Conservation (phyloP, 2,329 filamentous ascomycete genomes). For the Sarocladium kiliense region DNA sequence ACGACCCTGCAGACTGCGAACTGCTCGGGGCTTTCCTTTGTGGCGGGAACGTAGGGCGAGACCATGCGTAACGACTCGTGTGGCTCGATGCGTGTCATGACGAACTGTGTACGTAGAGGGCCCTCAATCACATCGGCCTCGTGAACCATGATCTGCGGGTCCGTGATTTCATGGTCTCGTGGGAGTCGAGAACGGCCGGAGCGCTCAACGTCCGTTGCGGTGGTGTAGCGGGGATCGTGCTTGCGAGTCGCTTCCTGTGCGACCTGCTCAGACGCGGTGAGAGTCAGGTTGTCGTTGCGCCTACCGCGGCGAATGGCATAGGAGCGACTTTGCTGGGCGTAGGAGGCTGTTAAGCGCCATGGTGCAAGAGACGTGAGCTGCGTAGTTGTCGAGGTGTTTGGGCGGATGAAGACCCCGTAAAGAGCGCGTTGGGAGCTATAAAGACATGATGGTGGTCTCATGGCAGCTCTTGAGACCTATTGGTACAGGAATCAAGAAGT, state of each 20-base stretch:
- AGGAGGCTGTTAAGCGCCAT: constrained; percentile 4
- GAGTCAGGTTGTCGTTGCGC: constrained; percentile 12
- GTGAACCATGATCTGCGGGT: constrained; percentile 36
- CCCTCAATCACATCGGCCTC: constrained; percentile 32
- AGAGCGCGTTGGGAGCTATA: constrained; percentile 42
- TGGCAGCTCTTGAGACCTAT: constrained; percentile 16
- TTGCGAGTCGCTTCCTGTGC: constrained; percentile 16
- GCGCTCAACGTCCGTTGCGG: constrained; percentile 24
- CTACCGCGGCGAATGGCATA: constrained; percentile 9
- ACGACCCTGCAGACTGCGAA: constrained; percentile 68
- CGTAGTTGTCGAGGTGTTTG: constrained; percentile 20
- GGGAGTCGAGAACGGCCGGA: constrained; percentile 33
- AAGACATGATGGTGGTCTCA: constrained; percentile 33
- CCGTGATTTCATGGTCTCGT: constrained; percentile 39
- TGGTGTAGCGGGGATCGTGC: constrained; percentile 30
- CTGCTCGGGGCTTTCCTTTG: constrained; percentile 18
- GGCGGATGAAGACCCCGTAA: constrained; percentile 39
- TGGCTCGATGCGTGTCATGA: constrained; percentile 35
- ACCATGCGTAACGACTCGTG: constrained; percentile 37
- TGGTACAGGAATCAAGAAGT: neutral
- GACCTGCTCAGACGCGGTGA: constrained; percentile 7
- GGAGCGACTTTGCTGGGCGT: constrained; percentile 14
- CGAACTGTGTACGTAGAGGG: constrained; percentile 29
- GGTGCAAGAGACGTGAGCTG: constrained; percentile 15
- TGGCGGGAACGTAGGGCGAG: constrained; percentile 28